Base-by-base conservation (phyloP, 768 basidiomycete species). In the Coprinopsis marcescibilis region DNA sequence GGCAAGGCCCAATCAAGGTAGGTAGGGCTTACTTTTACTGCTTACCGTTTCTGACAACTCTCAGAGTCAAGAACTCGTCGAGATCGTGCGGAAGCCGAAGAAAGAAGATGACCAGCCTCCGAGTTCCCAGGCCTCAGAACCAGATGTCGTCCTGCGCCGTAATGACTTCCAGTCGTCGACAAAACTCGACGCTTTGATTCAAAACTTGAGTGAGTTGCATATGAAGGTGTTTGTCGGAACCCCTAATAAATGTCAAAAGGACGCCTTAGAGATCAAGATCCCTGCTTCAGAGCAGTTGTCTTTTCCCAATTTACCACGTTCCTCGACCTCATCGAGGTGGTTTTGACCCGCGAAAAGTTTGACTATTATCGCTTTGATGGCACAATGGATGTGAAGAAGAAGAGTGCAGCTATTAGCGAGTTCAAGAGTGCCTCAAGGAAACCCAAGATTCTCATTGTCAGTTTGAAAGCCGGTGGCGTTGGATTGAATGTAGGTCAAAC, bases 291-390 rank as follows among this genome's bases (percentile, higher is more conserved):
- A 27, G 89, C 85, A 1, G 84, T 94, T 19, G 84, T 94, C 3
- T 94, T 94, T 62, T 91, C 89, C 1, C 89, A 94, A 55, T 93
- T 93, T 54, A 94, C 91, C 0, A 81, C 79, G 20, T 95, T 93
- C 62, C 66, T 95, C 46, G 86, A 92, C 56, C 69, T 94, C 13
- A 89, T 94, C 46, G 80, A 89, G 55, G 61, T 68, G 1, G 80
- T 75, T 3, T 67, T 94, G 45, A 72, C 82, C 41, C 80, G 85
- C 15, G 88, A 93, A 57, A 62, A 65, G 1, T 71, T 89, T 51
- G 67, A 78, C 34, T 82, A 79, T 56, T 82, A 80, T 53, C 79
- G 95, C 15, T 91, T 97, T 57, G 95, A 98, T 60, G 95, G 95
- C 1, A 80, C 89, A 0, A 91, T 97, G 89, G 83, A 83, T 55